A percentile compares a stretch with the other conserved stretches of the same genome.
Conservation (phyloP, 768 basidiomycete species). For the Calocera cornea region DNA sequence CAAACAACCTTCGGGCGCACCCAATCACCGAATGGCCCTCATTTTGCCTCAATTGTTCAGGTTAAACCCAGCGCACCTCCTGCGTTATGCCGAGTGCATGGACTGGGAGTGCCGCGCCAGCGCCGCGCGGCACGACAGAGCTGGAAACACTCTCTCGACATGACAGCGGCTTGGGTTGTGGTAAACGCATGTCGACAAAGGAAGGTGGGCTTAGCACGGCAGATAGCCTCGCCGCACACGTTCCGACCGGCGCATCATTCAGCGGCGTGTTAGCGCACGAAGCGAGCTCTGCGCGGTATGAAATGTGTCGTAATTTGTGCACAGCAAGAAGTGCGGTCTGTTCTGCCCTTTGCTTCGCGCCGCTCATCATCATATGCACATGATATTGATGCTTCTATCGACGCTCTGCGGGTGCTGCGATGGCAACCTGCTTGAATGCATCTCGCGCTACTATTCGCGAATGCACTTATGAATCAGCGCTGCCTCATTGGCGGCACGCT, state of each 20-base stretch:
- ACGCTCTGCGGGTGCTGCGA: background rate
- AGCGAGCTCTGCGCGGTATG: background rate
- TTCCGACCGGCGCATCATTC: background rate
- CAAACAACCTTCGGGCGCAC: too few relatives aligned
- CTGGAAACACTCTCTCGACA: background rate
- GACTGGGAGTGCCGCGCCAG: background rate
- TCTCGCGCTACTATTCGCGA: background rate
- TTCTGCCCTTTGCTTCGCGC: background rate
- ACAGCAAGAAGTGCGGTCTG: constrained; percentile 1
- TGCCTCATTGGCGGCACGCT: too few relatives aligned
- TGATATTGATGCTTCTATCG: background rate
- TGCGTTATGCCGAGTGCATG: background rate
- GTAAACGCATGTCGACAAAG: background rate
- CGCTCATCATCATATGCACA: background rate
- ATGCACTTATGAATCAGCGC: too few relatives aligned
- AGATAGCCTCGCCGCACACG: background rate
- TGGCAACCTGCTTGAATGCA: background rate
- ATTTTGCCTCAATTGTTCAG: background rate
- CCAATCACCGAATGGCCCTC: too few relatives aligned
- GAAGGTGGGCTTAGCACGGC: background rate
- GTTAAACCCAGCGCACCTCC: background rate
- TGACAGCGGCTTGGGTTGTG: background rate
- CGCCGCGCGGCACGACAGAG: background rate
- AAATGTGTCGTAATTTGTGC: background rate
- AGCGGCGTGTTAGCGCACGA: too few relatives aligned